Evolutionary conservation across 805 yeast species (phyloP).

Genomic region (Candida ortonii): DNA sequence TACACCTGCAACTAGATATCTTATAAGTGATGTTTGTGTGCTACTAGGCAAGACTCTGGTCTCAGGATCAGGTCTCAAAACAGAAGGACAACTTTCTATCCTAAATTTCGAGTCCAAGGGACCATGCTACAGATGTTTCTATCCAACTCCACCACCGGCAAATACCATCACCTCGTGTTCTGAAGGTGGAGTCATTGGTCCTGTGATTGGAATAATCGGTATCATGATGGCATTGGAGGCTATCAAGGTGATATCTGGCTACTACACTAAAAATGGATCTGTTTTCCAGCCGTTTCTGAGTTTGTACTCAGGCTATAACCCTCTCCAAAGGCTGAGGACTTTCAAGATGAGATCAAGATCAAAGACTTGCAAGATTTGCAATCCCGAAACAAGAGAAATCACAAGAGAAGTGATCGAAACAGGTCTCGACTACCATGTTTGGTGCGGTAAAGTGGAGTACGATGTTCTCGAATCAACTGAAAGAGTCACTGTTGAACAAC

Average conservation of each 20-base stretch:
- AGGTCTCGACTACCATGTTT: constrained; percentile 62
- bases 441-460: constrained; percentile 65
- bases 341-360: constrained; percentile 79
- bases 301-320: constrained; percentile 60
- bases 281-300: constrained; percentile 67
- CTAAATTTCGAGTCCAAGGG: constrained; percentile 64
- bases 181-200: constrained; percentile 94
- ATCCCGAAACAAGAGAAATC: constrained; percentile 48
- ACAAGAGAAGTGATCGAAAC: constrained; percentile 43
- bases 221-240: constrained; percentile 85
- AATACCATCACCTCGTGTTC: constrained; percentile 78
- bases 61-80: constrained; percentile 86
- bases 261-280: constrained; percentile 45
- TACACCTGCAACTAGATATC: constrained; percentile 81
- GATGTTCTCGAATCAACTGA: constrained; percentile 43
- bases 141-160: constrained; percentile 87
- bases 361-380: constrained; percentile 58
- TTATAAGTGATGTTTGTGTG: constrained; percentile 83
- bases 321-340: constrained; percentile 60
- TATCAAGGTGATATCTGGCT: constrained; percentile 64
- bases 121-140: constrained; percentile 94
- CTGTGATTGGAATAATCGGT: constrained; percentile 93
- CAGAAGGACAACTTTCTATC: constrained; percentile 87
- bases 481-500: constrained; percentile 46
- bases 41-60: constrained; percentile 66